phyloP scores from a whole-genome alignment of 306 rosid genomes.

The Mimosa pudica region DNA sequence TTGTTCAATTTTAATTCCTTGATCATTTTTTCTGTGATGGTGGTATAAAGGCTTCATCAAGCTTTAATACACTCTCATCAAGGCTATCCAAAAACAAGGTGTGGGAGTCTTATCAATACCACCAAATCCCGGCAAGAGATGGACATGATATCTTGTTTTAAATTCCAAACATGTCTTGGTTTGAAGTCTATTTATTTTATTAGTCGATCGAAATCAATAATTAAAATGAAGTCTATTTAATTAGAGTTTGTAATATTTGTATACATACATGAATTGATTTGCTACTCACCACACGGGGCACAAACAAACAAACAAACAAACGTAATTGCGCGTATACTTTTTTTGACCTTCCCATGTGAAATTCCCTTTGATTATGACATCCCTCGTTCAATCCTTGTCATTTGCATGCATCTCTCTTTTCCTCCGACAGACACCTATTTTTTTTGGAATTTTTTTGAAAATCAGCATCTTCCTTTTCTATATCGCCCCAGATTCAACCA shows the following conservation, averaged over 20 bases:
- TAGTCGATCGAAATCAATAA: too few relatives aligned
- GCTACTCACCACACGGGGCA: neutral
- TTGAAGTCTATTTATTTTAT: neutral
- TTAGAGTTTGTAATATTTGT: neutral
- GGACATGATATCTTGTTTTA: neutral
- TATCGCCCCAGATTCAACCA: too few relatives aligned
- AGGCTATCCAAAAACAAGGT: too few relatives aligned
- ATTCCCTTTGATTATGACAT: neutral
- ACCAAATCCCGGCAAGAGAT: neutral
- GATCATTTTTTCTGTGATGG: too few relatives aligned
- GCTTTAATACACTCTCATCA: too few relatives aligned
- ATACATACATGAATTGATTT: neutral
- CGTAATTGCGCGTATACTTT: neutral
- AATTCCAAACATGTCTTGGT: neutral
- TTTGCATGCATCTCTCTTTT: neutral
- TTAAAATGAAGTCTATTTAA: neutral
- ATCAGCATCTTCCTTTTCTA: neutral
- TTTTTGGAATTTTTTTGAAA: neutral
- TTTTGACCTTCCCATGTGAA: neutral
- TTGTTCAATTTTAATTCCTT: too few relatives aligned
- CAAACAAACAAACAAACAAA: slow-evolving; percentile 4
- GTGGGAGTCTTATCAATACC: neutral
- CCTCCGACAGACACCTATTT: neutral
- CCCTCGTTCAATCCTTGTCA: neutral
- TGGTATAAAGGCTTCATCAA: neutral